Base-by-base conservation (phyloP, 106 monocot genomes). In the Apostasia ramifera region DNA sequence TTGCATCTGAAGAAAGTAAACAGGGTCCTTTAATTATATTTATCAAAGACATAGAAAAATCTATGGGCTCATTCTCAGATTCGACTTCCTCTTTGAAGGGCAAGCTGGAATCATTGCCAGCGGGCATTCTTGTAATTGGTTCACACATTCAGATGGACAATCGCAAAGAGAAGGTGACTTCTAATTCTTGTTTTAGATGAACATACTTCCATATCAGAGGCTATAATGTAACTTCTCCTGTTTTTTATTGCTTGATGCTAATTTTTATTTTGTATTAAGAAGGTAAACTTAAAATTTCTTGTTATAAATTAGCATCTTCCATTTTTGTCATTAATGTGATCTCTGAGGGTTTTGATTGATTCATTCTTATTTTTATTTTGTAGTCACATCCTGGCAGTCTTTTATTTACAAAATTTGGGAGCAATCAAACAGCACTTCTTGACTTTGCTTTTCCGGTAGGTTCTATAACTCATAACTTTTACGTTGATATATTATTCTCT, bases 301-400 rank as follows among this genome's bases (percentile, higher is more conserved):
- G 53, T 40, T 47, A 44, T 47, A 46, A 13, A 47, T 14, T 64
- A 46, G 7, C 44, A 8, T 11, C 12, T 8, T 66, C 15, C 5
- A 15, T 39, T 47, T 68, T 58, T 44, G 41, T 44, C 40, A 8
- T 13, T 57, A 47, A 3, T 66, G 45, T 61, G 12, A 58, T 14
- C 26, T 26, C 26, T 26, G 26, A 26, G 52, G 10, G 41, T 63
- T 50, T 72, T 49, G 8, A 11, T 11, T 5, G 41, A 47, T 40
- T 53, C 55, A 11, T 14, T 74, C 3, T 46, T 43, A 15, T 12
- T 26, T 26, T 70, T n/a, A 67, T 56, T 76, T 59, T 99, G 79
- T 83, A 99, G 98, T 88, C 90, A 74, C 98, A 99, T 81, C 92
- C 92, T 66, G 92, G 92, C n/a, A 83, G 92, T 8, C 88, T 93